Conservation (phyloP, 1,284 basidiomycete species). For the Trametes polyzona region DNA sequence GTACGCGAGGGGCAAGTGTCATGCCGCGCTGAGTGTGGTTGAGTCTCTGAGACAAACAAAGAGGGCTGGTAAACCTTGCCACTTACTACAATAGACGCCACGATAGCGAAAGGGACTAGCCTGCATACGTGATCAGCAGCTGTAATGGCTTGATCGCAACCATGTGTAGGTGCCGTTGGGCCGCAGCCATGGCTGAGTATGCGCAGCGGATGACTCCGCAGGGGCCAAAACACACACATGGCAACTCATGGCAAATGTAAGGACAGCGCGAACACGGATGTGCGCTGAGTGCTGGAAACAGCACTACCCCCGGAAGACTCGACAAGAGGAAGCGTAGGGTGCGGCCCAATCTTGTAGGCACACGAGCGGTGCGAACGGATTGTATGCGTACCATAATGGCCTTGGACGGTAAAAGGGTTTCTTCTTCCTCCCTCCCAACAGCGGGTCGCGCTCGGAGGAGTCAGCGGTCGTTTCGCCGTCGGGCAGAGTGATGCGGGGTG, state of each 20-base stretch:
- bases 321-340: too few relatives aligned
- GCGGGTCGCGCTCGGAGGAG: slow-evolving; percentile 36
- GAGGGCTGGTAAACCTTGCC: too few relatives aligned
- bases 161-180: too few relatives aligned
- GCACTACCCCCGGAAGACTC: too few relatives aligned
- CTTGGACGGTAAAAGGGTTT: slow-evolving; percentile 72
- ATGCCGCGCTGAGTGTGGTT: slow-evolving; percentile 63
- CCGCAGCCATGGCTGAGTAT: too few relatives aligned
- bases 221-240: too few relatives aligned
- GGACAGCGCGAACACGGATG: too few relatives aligned
- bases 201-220: too few relatives aligned
- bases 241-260: too few relatives aligned
- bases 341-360: too few relatives aligned
- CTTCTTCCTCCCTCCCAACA: slow-evolving; percentile 33
- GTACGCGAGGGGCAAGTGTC: slow-evolving; percentile 76
- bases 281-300: too few relatives aligned
- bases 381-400: slow-evolving; percentile 56
- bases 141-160: not conserved
- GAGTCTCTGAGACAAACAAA: not conserved
- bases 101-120: slow-evolving; percentile 75
- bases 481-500: not conserved
- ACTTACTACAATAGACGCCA: slow-evolving; percentile 67
- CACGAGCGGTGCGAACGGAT: not conserved
- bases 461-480: slow-evolving; percentile 6
- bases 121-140: slow-evolving; percentile 39